Evolutionary conservation across 2,329 filamentous ascomycete genomes (phyloP), one percentile per base, ranked within the genome.

Genomic region (Didymella segeticola): DNA sequence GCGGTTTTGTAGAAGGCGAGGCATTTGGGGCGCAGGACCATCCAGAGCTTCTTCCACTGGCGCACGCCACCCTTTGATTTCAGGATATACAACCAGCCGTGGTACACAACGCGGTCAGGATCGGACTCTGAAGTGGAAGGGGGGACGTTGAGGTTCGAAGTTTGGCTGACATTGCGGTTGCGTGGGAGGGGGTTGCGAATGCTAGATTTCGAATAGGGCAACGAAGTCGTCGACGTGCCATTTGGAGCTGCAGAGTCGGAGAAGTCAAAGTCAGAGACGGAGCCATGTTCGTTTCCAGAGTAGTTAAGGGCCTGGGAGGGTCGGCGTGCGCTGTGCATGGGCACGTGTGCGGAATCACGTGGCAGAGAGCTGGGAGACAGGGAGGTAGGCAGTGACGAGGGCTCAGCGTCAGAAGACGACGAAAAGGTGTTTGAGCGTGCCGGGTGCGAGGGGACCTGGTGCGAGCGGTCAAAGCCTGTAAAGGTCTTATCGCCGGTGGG

Each of bases 11-110:
- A 99, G 22, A 98, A 83, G 14, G 91, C 89, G 26, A 99, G 80
- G 59, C 90, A 92, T 45, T 89, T 87, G 1, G 91, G 89, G 26
- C 95, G 89, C 45, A 99, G 82, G 0, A 98, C 95, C 11, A 89
- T 89, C 95, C 95, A 98, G 54, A 92, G 83, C 65, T 91, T 89
- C 80, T 96, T 97, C 95, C 95, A 99, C 68, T 96, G 90, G 39
- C 89, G 87, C 48, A 99, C 85, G 8, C 92, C 91, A 19, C 88
- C 83, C 67, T 91, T 93, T 57, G 88, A 90, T 66, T 90, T 91
- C 51, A 97, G 83, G 57, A 91, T 86, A 74, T 90, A 89, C 26
- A 98, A 84, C 82, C 91, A 93, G 45, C 93, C 93, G 71, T 98
- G 92, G 83, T 90, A 96, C 37, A 98, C 84, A n/a, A 98, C 89